phyloP scores from a whole-genome alignment of 2,329 filamentous ascomycete genomes.

The Aureobasidium sp. region DNA sequence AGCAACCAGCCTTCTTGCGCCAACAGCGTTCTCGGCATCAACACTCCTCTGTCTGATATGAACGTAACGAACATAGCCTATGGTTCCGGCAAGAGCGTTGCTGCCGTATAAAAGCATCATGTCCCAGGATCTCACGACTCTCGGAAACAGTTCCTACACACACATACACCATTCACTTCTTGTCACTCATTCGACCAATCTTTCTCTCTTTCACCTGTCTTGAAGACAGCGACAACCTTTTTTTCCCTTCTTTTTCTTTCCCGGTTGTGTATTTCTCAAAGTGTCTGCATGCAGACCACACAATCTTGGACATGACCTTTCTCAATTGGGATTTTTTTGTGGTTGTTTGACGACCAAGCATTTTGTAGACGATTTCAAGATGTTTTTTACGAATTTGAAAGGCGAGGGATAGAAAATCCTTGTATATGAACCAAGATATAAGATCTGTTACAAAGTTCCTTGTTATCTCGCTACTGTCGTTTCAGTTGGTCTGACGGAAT shows the following conservation, averaged over 20 bases:
- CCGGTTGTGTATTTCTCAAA: neutral
- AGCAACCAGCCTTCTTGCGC: conserved; percentile 27
- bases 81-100: conserved; percentile 21
- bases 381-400: neutral
- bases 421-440: neutral
- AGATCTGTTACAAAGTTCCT: too few species aligned
- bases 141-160: neutral
- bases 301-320: neutral
- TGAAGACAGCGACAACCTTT: conserved; percentile 4
- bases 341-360: neutral
- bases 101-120: conserved; percentile 12
- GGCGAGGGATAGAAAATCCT: neutral
- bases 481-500: too few species aligned
- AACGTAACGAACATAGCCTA: conserved; percentile 25
- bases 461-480: too few species aligned
- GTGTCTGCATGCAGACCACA: conserved; percentile 10
- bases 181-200: conserved; percentile 1
- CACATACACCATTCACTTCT: conserved; percentile 2
- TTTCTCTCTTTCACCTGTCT: conserved; percentile 4
- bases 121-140: neutral
- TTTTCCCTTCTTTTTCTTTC: neutral
- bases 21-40: conserved; percentile 22
- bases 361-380: conserved; percentile 9
- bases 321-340: neutral
- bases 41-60: conserved; percentile 20